Evolutionary conservation across 805 yeast genomes (phyloP), one percentile per base, ranked within the genome.

Genomic region (Ogataea allantospora): DNA sequence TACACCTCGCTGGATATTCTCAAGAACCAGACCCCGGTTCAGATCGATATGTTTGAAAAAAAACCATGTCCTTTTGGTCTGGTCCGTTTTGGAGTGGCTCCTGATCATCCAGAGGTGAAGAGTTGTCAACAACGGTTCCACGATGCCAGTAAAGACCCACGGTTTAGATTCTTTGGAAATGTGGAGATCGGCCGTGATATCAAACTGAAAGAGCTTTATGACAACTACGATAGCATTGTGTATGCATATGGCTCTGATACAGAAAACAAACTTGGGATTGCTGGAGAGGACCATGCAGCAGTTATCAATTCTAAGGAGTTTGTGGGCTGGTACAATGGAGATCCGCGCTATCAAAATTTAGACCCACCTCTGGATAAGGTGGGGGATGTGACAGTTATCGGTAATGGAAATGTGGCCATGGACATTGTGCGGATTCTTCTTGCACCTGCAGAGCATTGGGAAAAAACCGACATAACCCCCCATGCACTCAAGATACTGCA

Each of bases 31-130:
- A 36, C 42, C 8, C 30, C 50, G 10, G 37, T 49, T 20, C 58
- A 71, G 40, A 70, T 89, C 4, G 93, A 87, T 43, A 70, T 91
- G 60, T 88, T 80, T 66, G 99, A 93, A 54, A 73, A 77, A 45
- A 65, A 80, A 17, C 96, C 97, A 0, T 80, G 88, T 6, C 99
- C 99, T 0, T 91, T 74, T 65, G 99, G 99, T 0, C 69, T 93
- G 22, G 80, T 89, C 27, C 65, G 99, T 23, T 89, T 76, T 57
- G 99, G 99, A 1, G 98, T 93, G n/a, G 97, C 99, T 0, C 99
- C 99, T 2, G 99, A 93, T 62, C 97, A 93, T 62, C 96, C 96
- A 0, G 98, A 93, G 54, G 98, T 93, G 21, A 91, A 89, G 58
- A 80, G 80, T 43, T 84, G 93, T 67, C 71, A 81, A 58, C 83